These are phyloP conservation scores for Inga leiocalycina DNA, from an alignment of 306 rosid genomes.

Conservation along the genomic window DNA sequence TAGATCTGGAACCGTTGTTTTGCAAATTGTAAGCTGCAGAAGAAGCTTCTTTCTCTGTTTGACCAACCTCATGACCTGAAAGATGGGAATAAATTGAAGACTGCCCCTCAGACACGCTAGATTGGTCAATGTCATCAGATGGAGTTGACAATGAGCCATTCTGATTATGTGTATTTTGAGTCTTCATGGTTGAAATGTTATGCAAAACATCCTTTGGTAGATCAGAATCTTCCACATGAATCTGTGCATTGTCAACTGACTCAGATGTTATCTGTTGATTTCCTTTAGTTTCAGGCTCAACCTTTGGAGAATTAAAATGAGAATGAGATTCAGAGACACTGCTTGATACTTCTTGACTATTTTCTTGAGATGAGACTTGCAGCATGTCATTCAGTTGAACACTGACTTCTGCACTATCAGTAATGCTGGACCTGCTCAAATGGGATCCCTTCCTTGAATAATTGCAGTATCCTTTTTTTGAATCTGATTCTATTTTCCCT, in stretches of 20 bases:
- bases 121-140: slow-evolving; percentile 35
- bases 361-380: slow-evolving; percentile 40
- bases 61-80: slow-evolving; percentile 44
- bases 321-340: slow-evolving; percentile 42
- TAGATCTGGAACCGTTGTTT: slow-evolving; percentile 48
- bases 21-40: slow-evolving; percentile 47
- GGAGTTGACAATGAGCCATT: slow-evolving; percentile 40
- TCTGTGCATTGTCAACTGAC: slow-evolving; percentile 41
- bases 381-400: slow-evolving; percentile 44
- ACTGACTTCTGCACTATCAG: slow-evolving; percentile 40
- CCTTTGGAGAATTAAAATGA: slow-evolving; percentile 25
- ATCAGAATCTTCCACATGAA: slow-evolving; percentile 41
- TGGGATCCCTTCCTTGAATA: slow-evolving; percentile 54
- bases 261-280: slow-evolving; percentile 45
- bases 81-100: slow-evolving; percentile 46
- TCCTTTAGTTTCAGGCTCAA: slow-evolving; percentile 32
- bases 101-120: slow-evolving; percentile 44
- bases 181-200: slow-evolving; percentile 30
- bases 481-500: slow-evolving; percentile 44
- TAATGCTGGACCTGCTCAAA: slow-evolving; percentile 40
- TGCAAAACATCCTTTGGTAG: slow-evolving; percentile 30
- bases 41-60: slow-evolving; percentile 49
- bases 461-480: slow-evolving; percentile 48
- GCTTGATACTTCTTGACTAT: slow-evolving; percentile 37
- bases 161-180: slow-evolving; percentile 40